These are phyloP conservation scores for Backusella parvicylindrica DNA, from an alignment of 192 early-diverging fungal genomes.

Conservation along the genomic window DNA sequence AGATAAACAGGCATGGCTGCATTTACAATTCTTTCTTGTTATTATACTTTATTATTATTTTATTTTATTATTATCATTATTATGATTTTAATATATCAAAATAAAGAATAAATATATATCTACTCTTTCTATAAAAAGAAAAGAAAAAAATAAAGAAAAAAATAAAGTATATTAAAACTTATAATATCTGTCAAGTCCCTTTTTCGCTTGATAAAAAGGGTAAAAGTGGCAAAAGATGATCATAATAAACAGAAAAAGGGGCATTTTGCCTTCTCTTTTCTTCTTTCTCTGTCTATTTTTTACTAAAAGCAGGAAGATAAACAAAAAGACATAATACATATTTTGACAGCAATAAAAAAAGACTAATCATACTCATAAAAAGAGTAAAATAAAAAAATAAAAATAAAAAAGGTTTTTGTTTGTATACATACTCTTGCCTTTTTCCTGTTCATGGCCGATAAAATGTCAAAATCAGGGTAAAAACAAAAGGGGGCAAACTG, in stretches of 20 bases:
- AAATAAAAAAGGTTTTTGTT: background rate
- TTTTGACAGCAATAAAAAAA: background rate
- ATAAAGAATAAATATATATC: slow-evolving; percentile 1
- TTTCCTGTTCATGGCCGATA: background rate
- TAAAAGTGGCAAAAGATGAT: background rate
- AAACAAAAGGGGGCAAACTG: background rate
- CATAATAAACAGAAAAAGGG: slow-evolving; percentile 2
- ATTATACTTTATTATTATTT: background rate
- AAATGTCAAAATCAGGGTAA: background rate
- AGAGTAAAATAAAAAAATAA: background rate
- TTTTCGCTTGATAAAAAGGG: background rate
- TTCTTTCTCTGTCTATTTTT: background rate
- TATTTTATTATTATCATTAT: background rate
- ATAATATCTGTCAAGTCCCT: background rate
- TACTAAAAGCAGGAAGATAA: background rate
- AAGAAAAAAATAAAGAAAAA: background rate
- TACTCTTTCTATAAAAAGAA: background rate
- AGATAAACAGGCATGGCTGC: slow-evolving; percentile 4
- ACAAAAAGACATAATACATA: background rate
- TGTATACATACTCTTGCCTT: background rate
- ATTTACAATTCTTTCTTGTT: slow-evolving; percentile 4
- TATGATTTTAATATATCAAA: background rate
- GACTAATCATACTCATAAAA: background rate
- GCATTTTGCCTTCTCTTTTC: background rate
- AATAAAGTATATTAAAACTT: background rate